A percentile compares a stretch with the other conserved stretches of the same genome.
These are phyloP conservation scores for Saccharomyces mikatae DNA, from an alignment of 805 yeast genomes.

Conservation along the genomic window DNA sequence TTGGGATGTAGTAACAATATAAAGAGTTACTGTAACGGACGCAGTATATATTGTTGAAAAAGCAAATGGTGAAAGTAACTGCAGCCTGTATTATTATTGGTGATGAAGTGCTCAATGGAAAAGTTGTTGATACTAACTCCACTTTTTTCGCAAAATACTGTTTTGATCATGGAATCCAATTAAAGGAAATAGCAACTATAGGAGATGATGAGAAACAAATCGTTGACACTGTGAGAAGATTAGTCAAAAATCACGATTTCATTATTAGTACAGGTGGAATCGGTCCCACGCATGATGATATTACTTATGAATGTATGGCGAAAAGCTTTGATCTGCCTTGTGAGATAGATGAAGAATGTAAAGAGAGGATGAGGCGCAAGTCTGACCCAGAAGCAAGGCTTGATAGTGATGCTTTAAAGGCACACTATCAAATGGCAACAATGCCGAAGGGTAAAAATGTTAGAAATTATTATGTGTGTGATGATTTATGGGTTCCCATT, in stretches of 20 bases:
- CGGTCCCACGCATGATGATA: conserved; percentile 89
- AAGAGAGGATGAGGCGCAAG: conserved; percentile 48
- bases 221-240: conserved; percentile 38
- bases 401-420: conserved; percentile 40
- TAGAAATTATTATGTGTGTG: conserved; percentile 39
- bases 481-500: conserved; percentile 75
- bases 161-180: conserved; percentile 57
- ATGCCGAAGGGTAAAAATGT: conserved; percentile 50
- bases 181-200: conserved; percentile 59
- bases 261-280: conserved; percentile 60
- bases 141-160: conserved; percentile 62
- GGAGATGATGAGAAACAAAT: conserved; percentile 73
- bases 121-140: conserved; percentile 74
- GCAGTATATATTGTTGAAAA: neutral
- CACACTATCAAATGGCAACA: conserved; percentile 74
- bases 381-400: conserved; percentile 32
- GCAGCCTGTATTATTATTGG: conserved; percentile 50
- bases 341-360: conserved; percentile 48
- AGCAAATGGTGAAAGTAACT: conserved; percentile 18
- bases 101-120: conserved; percentile 82
- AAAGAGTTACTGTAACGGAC: neutral
- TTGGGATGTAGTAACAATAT: neutral
- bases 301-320: conserved; percentile 72
- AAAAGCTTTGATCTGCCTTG: conserved; percentile 48
- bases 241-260: conserved; percentile 49